These are phyloP conservation scores for Mortierella claussenii DNA, from an alignment of 192 early-diverging fungal genomes.

Conservation along the genomic window DNA sequence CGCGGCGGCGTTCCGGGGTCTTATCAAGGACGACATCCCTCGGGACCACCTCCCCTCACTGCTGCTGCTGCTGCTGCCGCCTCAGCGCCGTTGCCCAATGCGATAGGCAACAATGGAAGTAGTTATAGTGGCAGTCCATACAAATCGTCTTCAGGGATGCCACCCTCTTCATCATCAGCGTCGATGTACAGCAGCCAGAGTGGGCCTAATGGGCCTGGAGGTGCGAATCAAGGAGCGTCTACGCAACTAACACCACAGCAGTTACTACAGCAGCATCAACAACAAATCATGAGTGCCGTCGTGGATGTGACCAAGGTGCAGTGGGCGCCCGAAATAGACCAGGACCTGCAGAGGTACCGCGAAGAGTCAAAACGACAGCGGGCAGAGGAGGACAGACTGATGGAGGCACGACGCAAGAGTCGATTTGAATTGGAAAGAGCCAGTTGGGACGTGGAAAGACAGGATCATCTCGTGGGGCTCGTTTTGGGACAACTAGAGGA, in stretches of 20 bases:
- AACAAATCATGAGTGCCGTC: slow-evolving; percentile 48
- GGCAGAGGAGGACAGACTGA: slow-evolving; percentile 37
- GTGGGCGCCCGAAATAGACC: slow-evolving; percentile 48
- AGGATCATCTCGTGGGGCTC: slow-evolving; percentile 49
- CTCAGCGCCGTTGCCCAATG: slow-evolving; percentile 4
- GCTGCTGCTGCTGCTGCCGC: neutral
- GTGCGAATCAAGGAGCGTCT: slow-evolving; percentile 5
- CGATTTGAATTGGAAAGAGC: slow-evolving; percentile 47
- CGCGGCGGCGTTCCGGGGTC: slow-evolving; percentile 3
- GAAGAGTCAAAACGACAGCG: slow-evolving; percentile 36
- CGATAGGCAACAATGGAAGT: neutral
- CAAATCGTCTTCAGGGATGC: slow-evolving; percentile 8
- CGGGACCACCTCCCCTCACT: slow-evolving; percentile 1
- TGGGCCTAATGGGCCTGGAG: neutral
- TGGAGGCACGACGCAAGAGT: slow-evolving; percentile 47
- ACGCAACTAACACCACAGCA: slow-evolving; percentile 37
- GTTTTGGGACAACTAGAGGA: slow-evolving; percentile 49
- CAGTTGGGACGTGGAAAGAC: slow-evolving; percentile 52
- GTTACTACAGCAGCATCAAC: slow-evolving; percentile 45
- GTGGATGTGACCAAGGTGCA: slow-evolving; percentile 48
- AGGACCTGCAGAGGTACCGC: slow-evolving; percentile 40
- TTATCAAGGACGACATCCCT: slow-evolving; percentile 13
- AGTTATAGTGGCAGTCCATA: slow-evolving; percentile 27
- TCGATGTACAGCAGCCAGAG: slow-evolving; percentile 9
- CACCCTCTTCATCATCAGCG: slow-evolving; percentile 11